These are phyloP conservation scores for Asterochloris erici DNA, from an alignment of 139 green algal genomes.

Conservation along the genomic window DNA sequence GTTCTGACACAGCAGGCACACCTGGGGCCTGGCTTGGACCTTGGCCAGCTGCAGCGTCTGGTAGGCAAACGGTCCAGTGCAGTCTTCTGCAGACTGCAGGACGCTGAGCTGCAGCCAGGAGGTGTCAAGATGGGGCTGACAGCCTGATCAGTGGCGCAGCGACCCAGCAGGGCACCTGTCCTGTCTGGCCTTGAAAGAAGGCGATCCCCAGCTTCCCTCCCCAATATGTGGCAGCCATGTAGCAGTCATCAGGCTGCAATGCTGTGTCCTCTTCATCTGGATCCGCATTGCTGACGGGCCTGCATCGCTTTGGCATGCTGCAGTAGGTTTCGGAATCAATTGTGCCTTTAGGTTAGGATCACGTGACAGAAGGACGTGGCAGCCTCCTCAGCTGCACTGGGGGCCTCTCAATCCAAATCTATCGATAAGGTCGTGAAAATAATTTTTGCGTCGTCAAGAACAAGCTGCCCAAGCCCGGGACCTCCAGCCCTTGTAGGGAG, in stretches of 20 bases:
- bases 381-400: too few relatives aligned
- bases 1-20: background rate
- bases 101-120: background rate
- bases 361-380: too few relatives aligned
- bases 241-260: background rate
- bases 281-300: background rate
- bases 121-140: background rate
- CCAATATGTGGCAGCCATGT: background rate
- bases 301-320: too few relatives aligned
- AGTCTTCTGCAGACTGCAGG: constrained; percentile 30
- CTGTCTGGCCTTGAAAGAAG: background rate
- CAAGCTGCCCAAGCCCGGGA: too few relatives aligned
- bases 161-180: background rate
- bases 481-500: too few relatives aligned
- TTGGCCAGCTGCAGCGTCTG: constrained; percentile 62
- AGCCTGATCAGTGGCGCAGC: background rate
- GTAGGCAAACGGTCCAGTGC: constrained; percentile 24
- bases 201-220: background rate
- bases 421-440: too few relatives aligned
- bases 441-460: too few relatives aligned
- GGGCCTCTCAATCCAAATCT: too few relatives aligned
- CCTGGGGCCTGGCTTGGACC: constrained; percentile 33
- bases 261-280: background rate
- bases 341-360: too few relatives aligned
- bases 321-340: too few relatives aligned